Conservation (phyloP, 306 rosid genomes). For the Calophaca sinica region DNA sequence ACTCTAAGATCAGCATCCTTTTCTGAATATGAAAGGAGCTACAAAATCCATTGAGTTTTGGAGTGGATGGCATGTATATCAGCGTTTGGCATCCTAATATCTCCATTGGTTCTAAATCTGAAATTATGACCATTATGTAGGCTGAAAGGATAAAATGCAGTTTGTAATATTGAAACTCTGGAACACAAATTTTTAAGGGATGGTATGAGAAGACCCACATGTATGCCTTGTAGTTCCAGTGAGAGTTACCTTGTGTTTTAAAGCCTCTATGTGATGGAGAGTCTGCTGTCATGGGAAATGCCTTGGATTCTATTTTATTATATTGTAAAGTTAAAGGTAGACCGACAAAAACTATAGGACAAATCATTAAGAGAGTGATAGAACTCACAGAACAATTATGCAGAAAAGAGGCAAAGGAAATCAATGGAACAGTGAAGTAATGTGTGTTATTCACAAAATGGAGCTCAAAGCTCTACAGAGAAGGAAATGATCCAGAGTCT, state of each 20-base stretch:
- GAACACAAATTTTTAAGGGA: conserved; percentile 1
- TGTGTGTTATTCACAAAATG: too few species aligned
- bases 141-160: conserved; percentile 13
- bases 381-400: too few species aligned
- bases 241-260: background rate
- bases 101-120: conserved; percentile 19
- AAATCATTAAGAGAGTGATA: background rate
- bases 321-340: background rate
- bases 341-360: background rate
- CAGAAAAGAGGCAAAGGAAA: too few species aligned
- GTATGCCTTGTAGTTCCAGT: conserved; percentile 24
- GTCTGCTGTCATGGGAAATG: background rate
- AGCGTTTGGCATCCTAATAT: background rate
- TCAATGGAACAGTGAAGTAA: too few species aligned
- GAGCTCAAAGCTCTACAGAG: too few species aligned
- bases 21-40: conserved; percentile 42
- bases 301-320: conserved; percentile 9
- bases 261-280: background rate
- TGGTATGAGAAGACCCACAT: background rate
- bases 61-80: conserved; percentile 11
- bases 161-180: conserved; percentile 6
- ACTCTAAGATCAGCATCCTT: conserved; percentile 6
- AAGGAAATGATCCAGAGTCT: too few species aligned
- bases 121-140: background rate
- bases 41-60: background rate